Base-by-base conservation (phyloP, 192 early-diverging fungal genomes). In the Rhizophagus prolifer region DNA sequence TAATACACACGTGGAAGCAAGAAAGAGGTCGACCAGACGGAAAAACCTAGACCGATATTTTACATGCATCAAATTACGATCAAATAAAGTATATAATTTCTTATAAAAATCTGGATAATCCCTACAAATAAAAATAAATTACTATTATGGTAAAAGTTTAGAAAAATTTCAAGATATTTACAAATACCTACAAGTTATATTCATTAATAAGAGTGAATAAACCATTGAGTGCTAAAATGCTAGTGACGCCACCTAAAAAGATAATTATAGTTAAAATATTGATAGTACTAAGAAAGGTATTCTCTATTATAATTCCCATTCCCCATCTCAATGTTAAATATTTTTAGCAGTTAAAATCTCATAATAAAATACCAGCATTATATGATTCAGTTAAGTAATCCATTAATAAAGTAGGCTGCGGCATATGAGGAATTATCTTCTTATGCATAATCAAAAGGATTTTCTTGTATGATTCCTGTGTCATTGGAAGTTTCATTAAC, bases 21-120 rank as follows among this genome's bases (percentile, higher is more conserved):
- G 83, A 82, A 98, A 99, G 9, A 97, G 78, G 26, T 95, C 93
- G 0, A 94, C 88, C 72, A 97, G 86, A 71, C 96, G 92, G 85
- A 98, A 94, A 87, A 98, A 97, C 62, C 96, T 87, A 10, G 96
- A 92, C 23, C 95, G 90, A 86, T 97, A 98, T 86, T 96, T 97
- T 71, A 95, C 92, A 80, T 96, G 94, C 81, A 97, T 85, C 26
- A 99, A 72, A 76, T 96, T 90, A 68, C 90, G 88, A 79, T 99
- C 95, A 31, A 99, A 88, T 64, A 99, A 83, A 54, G 88, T 87
- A 78, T 99, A 99, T 28, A 99, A 91, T 82, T 97, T 97, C 58
- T 87, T 85, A 82, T 96, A 99, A 78, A 99, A 99, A 79, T 96
- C 92, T n/a, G 96, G 96, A 78, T 99, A 99, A 85, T 97, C 95